A percentile compares a stretch with the other conserved stretches of the same genome.
These are phyloP conservation scores for Suillus plorans DNA, from an alignment of 768 basidiomycete genomes.

Conservation along the genomic window DNA sequence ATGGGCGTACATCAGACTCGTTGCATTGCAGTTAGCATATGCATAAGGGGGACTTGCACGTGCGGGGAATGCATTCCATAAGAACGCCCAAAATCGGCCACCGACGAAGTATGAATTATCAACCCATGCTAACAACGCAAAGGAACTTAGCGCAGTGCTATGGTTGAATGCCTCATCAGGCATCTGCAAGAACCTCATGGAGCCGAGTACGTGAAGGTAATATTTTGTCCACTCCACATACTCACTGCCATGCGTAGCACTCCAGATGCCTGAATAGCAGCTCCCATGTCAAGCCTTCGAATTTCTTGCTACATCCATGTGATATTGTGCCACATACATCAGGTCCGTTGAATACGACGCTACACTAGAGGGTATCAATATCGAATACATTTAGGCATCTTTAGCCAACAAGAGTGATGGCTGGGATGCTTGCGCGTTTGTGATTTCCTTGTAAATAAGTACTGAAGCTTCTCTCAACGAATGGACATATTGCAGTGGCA, in stretches of 20 bases:
- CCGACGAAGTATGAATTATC: neutral
- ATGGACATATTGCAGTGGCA: neutral
- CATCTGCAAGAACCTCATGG: neutral
- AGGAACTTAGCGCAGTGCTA: neutral
- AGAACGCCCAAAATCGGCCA: neutral
- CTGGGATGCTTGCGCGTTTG: slow-evolving; percentile 12
- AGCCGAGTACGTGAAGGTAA: neutral
- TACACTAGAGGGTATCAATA: slow-evolving; percentile 5
- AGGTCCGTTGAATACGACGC: neutral
- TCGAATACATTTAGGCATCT: neutral
- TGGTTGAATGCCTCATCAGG: neutral
- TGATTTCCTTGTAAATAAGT: slow-evolving; percentile 54
- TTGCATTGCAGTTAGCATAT: neutral
- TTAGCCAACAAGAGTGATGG: neutral
- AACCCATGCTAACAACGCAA: neutral
- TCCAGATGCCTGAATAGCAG: neutral
- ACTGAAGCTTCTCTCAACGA: slow-evolving; percentile 15
- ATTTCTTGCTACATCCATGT: neutral
- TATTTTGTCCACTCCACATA: neutral
- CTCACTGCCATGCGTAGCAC: neutral
- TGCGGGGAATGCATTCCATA: neutral
- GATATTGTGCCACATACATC: slow-evolving; percentile 1
- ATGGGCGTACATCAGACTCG: neutral
- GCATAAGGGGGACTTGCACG: neutral
- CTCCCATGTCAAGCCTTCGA: neutral